Evolutionary conservation across 768 basidiomycete species (phyloP).

Genomic region (Termitomyces sp.): DNA sequence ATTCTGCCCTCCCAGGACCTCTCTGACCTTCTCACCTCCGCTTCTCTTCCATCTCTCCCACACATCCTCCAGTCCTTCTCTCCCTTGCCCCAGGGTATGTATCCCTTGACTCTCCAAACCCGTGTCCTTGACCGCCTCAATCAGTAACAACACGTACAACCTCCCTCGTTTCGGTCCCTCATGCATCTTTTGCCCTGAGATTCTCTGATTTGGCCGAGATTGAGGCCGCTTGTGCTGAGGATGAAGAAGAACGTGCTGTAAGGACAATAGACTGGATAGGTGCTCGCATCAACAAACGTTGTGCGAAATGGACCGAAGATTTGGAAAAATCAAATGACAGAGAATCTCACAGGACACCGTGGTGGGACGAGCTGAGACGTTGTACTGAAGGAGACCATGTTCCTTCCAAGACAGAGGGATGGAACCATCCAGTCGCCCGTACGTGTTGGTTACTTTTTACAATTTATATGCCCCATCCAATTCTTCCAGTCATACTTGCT

Average conservation of each 20-base stretch:
- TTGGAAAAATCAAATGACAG: constrained; percentile 44
- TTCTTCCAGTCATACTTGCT: constrained; percentile 66
- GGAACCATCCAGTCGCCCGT: constrained; percentile 88
- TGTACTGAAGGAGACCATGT: constrained; percentile 77
- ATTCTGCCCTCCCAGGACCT: constrained; percentile 72
- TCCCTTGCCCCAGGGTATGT: constrained; percentile 73
- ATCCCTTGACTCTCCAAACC: constrained; percentile 6
- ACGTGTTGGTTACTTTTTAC: constrained; percentile 28
- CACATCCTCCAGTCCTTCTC: constrained; percentile 83
- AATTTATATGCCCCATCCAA: constrained; percentile 10
- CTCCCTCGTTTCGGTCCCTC: constrained; percentile 63
- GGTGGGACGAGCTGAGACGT: constrained; percentile 83
- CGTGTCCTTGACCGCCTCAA: not conserved
- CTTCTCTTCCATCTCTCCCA: constrained; percentile 65
- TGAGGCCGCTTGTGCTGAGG: constrained; percentile 72
- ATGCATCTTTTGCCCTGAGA: constrained; percentile 68
- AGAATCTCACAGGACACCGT: constrained; percentile 54
- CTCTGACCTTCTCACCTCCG: constrained; percentile 48
- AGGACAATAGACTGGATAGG: constrained; percentile 88
- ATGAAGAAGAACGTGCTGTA: constrained; percentile 73
- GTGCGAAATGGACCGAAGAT: constrained; percentile 70
- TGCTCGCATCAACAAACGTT: constrained; percentile 60
- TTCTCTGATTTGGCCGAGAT: constrained; percentile 76
- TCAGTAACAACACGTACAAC: constrained; percentile 80
- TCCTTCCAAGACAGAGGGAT: constrained; percentile 69